phyloP scores from a whole-genome alignment of 805 yeast species.

The Zygosaccharomyces lentus region DNA sequence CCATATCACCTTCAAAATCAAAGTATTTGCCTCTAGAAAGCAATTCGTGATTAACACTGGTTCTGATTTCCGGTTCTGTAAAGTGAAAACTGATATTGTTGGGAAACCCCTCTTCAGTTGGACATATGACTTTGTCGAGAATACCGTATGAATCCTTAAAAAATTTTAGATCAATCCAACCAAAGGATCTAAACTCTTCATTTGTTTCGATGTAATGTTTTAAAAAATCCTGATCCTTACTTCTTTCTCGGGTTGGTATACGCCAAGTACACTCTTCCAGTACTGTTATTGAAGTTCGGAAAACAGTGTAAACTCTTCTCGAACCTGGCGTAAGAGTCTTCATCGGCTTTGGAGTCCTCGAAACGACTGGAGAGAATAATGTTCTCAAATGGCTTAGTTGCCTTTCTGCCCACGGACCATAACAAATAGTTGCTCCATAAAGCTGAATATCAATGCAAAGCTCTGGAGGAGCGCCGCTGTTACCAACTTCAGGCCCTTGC shows the following conservation, averaged over 20 bases:
- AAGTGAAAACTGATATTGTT: conserved; percentile 47
- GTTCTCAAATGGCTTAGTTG: conserved; percentile 64
- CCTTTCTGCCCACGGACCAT: conserved; percentile 96
- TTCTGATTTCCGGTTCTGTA: conserved; percentile 55
- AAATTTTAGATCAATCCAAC: conserved; percentile 81
- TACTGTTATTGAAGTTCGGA: conserved; percentile 51
- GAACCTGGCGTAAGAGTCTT: conserved; percentile 46
- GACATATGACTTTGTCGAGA: conserved; percentile 46
- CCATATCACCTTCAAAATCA: conserved; percentile 49
- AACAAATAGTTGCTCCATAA: conserved; percentile 61
- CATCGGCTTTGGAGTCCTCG: conserved; percentile 50
- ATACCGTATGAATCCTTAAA: conserved; percentile 49
- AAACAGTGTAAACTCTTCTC: conserved; percentile 51
- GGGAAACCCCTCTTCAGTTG: conserved; percentile 53
- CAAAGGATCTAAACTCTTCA: conserved; percentile 63
- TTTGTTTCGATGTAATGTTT: conserved; percentile 31
- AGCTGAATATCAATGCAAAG: conserved; percentile 59
- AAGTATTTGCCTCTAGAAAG: conserved; percentile 61
- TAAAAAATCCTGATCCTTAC: conserved; percentile 59
- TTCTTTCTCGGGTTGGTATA: conserved; percentile 78
- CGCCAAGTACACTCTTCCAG: conserved; percentile 65
- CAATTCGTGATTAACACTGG: conserved; percentile 88
- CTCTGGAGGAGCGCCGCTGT: conserved; percentile 54
- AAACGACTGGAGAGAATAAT: conserved; percentile 62
- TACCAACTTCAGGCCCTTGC: conserved; percentile 54